These are phyloP conservation scores for Tylopilus balloui DNA, from an alignment of 768 basidiomycete genomes.

Conservation along the genomic window DNA sequence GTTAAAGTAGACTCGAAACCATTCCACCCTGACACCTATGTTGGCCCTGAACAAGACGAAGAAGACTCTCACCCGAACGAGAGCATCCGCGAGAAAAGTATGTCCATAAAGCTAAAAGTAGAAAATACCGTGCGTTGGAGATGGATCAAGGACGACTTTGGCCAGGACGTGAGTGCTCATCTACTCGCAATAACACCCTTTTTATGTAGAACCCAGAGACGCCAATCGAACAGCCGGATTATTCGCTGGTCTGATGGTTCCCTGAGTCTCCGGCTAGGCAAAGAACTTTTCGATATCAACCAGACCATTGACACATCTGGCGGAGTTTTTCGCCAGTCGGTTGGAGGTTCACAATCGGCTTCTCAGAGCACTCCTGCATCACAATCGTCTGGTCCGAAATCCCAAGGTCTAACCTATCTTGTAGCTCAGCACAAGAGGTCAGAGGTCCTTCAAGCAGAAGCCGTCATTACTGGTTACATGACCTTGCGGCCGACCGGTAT, in stretches of 20 bases:
- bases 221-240: slow-evolving; percentile 87
- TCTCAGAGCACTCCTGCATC: slow-evolving; percentile 41
- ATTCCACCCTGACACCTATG: slow-evolving; percentile 83
- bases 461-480: slow-evolving; percentile 79
- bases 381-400: slow-evolving; percentile 38
- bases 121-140: slow-evolving; percentile 96
- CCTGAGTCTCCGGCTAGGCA: slow-evolving; percentile 84
- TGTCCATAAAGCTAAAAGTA: slow-evolving; percentile 82
- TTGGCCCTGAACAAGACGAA: slow-evolving; percentile 76
- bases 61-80: slow-evolving; percentile 55
- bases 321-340: slow-evolving; percentile 52
- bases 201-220: slow-evolving; percentile 42
- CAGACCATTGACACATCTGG: slow-evolving; percentile 76
- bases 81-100: slow-evolving; percentile 69
- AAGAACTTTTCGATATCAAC: slow-evolving; percentile 89
- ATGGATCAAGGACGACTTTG: slow-evolving; percentile 77
- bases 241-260: slow-evolving; percentile 96
- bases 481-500: slow-evolving; percentile 82
- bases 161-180: slow-evolving; percentile 61
- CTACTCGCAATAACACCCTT: neutral
- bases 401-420: slow-evolving; percentile 82
- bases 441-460: slow-evolving; percentile 82
- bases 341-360: slow-evolving; percentile 42
- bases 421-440: slow-evolving; percentile 86
- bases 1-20: slow-evolving; percentile 86